phyloP scores from a whole-genome alignment of 2,329 filamentous ascomycete species.

The Epichloe sibirici region DNA sequence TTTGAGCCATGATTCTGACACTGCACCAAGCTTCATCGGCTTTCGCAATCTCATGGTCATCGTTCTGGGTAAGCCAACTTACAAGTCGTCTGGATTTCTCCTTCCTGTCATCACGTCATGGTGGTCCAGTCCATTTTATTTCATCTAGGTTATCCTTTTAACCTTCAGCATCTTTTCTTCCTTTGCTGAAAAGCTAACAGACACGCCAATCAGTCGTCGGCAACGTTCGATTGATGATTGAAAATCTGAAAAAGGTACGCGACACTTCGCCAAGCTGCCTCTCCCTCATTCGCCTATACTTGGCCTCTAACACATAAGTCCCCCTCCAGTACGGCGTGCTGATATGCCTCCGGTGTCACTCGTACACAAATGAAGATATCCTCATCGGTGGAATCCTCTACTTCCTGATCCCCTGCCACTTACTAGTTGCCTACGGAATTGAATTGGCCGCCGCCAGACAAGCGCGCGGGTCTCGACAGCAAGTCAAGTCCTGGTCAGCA shows the following conservation, averaged over 20 bases:
- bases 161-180: no score
- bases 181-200: not conserved
- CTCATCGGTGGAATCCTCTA: conserved; percentile 67
- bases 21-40: conserved; percentile 73
- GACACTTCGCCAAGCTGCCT: not conserved
- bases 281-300: not conserved
- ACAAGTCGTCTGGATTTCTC: not conserved
- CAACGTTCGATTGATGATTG: conserved; percentile 87
- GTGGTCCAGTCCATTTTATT: conserved; percentile 6
- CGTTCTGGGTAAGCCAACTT: conserved; percentile 55
- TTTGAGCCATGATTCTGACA: conserved; percentile 69
- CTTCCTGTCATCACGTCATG: conserved; percentile 5
- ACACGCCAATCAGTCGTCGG: conserved; percentile 56
- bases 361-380: conserved; percentile 70
- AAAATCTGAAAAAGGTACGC: conserved; percentile 83
- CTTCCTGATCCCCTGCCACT: conserved; percentile 77
- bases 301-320: not conserved
- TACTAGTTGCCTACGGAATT: conserved; percentile 82
- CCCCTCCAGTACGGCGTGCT: conserved; percentile 73
- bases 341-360: conserved; percentile 82
- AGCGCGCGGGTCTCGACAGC: conserved; percentile 55
- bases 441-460: conserved; percentile 73
- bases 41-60: conserved; percentile 96
- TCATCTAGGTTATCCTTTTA: not conserved
- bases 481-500: conserved; percentile 34